Evolutionary conservation across 257 asterid genomes (phyloP), one percentile per base, ranked within the genome.

Genomic region (Solanum tacnaense): DNA sequence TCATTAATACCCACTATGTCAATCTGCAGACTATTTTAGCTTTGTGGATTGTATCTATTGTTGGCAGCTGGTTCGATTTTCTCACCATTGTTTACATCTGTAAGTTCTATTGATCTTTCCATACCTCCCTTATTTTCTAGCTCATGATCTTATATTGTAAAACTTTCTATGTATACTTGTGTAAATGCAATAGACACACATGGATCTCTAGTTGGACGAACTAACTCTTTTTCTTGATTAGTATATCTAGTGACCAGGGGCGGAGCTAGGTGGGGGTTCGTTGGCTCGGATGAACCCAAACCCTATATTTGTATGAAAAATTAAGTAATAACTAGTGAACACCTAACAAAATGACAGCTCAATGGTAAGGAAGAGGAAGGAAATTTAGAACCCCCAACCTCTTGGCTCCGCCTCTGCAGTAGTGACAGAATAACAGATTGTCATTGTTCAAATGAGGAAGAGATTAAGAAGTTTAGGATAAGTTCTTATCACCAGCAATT

Each of bases 11-110:
- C 46, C 46, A 41, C 46, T 41, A 49, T 49, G 21, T 56, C 65
- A 52, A 70, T 20, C 62, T 91, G 87, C 93, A 97, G 99, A 93
- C 93, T 35, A 89, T 97, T 65, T 34, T 92, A 73, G 88, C 82
- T 20, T 88, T 97, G 86, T 95, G 98, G 96, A 23, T 93, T 32
- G 56, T 90, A 71, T 95, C 98, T 4, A 88, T 93, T 34, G 91
- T 96, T 25, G 99, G 98, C 58, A 88, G 98, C 94, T 97, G 98
- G 97, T 94, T 95, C 86, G 99, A 96, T 90, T 92, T 96, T 90
- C 88, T 96, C 90, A 96, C 99, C 39, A 91, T 96, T 4, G 23
- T 91, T 88, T 97, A 94, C 92, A 92, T 93, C 87, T 52, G 98
- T 96, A 88, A 96, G 97, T 91, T 78, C 83, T 25, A 16, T 35